phyloP scores from a whole-genome alignment of 192 early-diverging fungal genomes.

The Chytriomyces confervae region DNA sequence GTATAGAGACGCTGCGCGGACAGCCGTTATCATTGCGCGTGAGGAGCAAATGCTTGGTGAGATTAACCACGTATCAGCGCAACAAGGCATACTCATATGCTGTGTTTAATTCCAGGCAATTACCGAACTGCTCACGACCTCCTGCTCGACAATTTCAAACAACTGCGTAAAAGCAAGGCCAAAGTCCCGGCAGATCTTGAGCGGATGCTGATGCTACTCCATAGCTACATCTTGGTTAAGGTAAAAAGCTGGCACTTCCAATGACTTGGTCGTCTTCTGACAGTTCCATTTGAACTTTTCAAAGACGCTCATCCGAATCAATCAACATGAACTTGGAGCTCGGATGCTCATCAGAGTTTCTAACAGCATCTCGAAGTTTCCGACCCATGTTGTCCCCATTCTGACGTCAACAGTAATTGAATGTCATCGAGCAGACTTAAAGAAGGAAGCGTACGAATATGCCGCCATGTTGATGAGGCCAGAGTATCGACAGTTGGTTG shows the following conservation, averaged over 20 bases:
- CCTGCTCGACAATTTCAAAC: conserved; percentile 58
- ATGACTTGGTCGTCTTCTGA: neutral
- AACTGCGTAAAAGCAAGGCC: conserved; percentile 47
- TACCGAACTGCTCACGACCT: conserved; percentile 62
- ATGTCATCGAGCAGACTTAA: conserved; percentile 60
- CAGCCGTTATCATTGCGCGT: conserved; percentile 63
- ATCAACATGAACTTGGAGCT: conserved; percentile 57
- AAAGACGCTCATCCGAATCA: conserved; percentile 51
- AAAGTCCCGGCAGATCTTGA: conserved; percentile 59
- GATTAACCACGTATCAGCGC: neutral
- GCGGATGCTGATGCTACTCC: conserved; percentile 62
- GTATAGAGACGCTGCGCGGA: conserved; percentile 59
- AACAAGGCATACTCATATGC: too few species aligned
- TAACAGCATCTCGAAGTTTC: conserved; percentile 62
- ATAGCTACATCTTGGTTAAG: conserved; percentile 68
- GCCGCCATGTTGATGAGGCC: conserved; percentile 65
- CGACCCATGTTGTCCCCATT: conserved; percentile 60
- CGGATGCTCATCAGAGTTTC: conserved; percentile 65
- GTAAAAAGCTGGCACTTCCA: conserved; percentile 32
- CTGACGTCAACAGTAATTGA: conserved; percentile 70
- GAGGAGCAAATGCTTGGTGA: conserved; percentile 60
- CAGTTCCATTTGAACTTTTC: neutral
- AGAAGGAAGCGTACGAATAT: conserved; percentile 58
- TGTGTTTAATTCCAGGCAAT: conserved; percentile 44
- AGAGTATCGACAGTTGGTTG: conserved; percentile 62